Conservation (phyloP, 1,284 basidiomycete species). For the Boletus albobrunnescens region DNA sequence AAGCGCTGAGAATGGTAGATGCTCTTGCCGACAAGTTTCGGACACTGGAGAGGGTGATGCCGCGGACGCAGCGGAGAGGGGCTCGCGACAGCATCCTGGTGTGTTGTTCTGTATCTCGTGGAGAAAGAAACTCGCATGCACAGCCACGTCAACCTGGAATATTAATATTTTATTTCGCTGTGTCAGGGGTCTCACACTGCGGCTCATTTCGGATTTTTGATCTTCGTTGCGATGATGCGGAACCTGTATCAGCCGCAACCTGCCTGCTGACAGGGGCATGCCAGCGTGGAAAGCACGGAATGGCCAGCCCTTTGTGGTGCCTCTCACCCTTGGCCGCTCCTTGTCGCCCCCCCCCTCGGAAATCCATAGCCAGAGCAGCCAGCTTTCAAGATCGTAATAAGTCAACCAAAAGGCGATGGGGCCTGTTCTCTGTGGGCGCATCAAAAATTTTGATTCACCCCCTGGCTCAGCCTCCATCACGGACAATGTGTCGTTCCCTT, state of each 20-base stretch:
- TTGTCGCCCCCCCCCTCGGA: conserved; percentile 19
- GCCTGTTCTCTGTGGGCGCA: conserved; percentile 13
- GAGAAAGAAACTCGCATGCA: neutral
- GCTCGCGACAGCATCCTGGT: conserved; percentile 29
- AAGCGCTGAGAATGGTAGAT: conserved; percentile 55
- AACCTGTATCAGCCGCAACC: conserved; percentile 13
- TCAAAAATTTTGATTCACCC: conserved; percentile 16
- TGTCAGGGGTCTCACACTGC: conserved; percentile 13
- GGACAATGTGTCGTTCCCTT: conserved; percentile 4
- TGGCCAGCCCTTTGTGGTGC: conserved; percentile 10
- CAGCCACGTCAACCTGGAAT: no score
- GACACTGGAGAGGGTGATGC: neutral
- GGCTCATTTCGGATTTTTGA: conserved; percentile 19
- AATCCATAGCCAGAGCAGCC: conserved; percentile 9
- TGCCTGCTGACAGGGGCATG: conserved; percentile 27
- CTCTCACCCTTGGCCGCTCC: conserved; percentile 14
- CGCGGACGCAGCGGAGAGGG: conserved; percentile 6
- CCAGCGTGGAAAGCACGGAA: conserved; percentile 27
- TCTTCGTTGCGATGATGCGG: conserved; percentile 32
- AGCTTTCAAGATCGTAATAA: neutral
- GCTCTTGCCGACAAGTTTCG: conserved; percentile 60
- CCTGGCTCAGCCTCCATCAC: conserved; percentile 18
- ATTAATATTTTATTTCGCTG: no score
- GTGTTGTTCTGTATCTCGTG: no score
- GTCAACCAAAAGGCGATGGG: neutral